Percentiles rank a stretch among this genome's conserved stretches.
Conservation (phyloP, 1,284 basidiomycete genomes). For the Cerioporus squamosus region DNA sequence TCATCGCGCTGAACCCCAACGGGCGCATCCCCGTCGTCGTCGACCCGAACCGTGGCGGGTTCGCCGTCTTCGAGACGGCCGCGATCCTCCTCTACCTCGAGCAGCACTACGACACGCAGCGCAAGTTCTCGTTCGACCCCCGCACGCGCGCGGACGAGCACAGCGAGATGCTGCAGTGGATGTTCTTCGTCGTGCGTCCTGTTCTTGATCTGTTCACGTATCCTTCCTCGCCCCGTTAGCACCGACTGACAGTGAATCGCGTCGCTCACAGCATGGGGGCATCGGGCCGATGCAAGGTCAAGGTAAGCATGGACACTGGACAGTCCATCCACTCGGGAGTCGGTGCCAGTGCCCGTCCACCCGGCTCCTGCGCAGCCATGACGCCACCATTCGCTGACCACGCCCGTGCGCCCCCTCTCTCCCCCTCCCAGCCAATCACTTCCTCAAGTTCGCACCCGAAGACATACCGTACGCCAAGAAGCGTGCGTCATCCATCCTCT, state of each 20-base stretch:
- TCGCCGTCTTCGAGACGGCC: slow-evolving; percentile 57
- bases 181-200: slow-evolving; percentile 66
- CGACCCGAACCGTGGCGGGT: slow-evolving; percentile 40
- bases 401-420: background rate
- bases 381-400: background rate
- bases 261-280: slow-evolving; percentile 59
- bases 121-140: slow-evolving; percentile 51
- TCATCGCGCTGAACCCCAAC: slow-evolving; percentile 60
- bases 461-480: slow-evolving; percentile 69
- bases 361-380: background rate
- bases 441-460: slow-evolving; percentile 54
- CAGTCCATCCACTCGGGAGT: background rate
- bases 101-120: slow-evolving; percentile 49
- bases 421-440: slow-evolving; percentile 52
- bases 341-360: background rate
- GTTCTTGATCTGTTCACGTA: background rate
- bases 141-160: slow-evolving; percentile 39
- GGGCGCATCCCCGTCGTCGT: slow-evolving; percentile 57
- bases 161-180: slow-evolving; percentile 75
- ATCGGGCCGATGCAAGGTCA: slow-evolving; percentile 79
- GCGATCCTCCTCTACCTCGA: slow-evolving; percentile 58
- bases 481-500: slow-evolving; percentile 44
- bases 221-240: no score
- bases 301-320: slow-evolving; percentile 30
- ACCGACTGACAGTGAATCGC: background rate